Percentiles rank a stretch among this genome's conserved stretches.
These are phyloP conservation scores for Coemansia sp. DNA, from an alignment of 192 early-diverging fungal genomes.

Conservation along the genomic window DNA sequence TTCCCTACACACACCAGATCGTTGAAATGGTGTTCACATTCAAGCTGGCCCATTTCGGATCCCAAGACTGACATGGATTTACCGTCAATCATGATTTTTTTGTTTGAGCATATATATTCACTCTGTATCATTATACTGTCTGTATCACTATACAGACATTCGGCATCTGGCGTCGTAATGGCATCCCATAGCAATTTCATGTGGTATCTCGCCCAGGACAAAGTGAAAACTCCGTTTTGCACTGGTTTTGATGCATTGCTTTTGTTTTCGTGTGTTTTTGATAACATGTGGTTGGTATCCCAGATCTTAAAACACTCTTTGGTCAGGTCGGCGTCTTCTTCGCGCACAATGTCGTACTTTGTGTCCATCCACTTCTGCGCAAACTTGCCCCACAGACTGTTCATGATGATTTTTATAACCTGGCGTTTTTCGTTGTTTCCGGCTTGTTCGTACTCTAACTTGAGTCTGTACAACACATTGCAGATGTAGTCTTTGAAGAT, in stretches of 20 bases:
- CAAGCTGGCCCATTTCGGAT: too few species aligned
- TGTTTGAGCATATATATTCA: too few species aligned
- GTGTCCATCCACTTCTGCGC: slow-evolving; percentile 10
- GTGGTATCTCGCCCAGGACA: background rate
- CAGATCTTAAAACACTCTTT: slow-evolving; percentile 1
- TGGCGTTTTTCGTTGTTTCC: background rate
- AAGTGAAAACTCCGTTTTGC: too few species aligned
- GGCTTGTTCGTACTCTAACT: background rate
- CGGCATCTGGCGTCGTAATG: background rate
- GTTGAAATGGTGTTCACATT: too few species aligned
- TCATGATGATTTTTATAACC: slow-evolving; percentile 4
- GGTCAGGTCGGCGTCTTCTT: background rate
- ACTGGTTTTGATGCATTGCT: too few species aligned
- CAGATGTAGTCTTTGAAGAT: too few species aligned
- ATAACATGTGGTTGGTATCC: background rate
- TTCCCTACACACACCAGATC: too few species aligned
- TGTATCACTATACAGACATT: background rate
- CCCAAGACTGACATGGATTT: too few species aligned
- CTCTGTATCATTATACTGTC: background rate
- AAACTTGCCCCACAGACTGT: slow-evolving; percentile 8
- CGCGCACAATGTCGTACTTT: background rate
- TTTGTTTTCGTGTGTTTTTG: too few species aligned
- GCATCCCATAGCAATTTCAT: slow-evolving; percentile 3
- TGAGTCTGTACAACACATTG: too few species aligned
- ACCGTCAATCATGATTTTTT: too few species aligned